Evolutionary conservation across 208 protist species (phyloP).

Genomic region (Crithidia acanthocephali): DNA sequence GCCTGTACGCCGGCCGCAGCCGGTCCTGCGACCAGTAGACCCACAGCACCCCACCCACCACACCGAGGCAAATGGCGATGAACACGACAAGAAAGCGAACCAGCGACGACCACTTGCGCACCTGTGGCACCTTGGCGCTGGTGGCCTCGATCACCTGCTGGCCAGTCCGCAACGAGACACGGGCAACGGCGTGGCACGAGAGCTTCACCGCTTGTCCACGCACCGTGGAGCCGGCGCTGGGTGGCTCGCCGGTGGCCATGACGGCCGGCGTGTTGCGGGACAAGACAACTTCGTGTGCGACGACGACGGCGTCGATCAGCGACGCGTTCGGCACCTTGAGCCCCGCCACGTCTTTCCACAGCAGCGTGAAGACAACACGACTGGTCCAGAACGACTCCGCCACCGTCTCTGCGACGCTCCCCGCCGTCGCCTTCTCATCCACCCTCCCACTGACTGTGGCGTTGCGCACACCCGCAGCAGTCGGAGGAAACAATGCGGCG

Average conservation of each 20-base stretch:
- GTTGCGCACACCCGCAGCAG: too few species aligned
- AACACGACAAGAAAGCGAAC: constrained; percentile 9
- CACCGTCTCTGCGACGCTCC: not conserved
- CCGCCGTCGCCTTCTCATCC: not conserved
- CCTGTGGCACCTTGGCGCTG: not conserved
- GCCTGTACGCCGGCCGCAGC: not conserved
- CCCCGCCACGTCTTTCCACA: constrained; percentile 19
- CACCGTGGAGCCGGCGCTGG: constrained; percentile 7
- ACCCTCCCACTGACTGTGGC: too few species aligned
- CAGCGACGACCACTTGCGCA: constrained; percentile 7
- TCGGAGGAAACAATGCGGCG: not conserved
- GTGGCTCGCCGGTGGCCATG: not conserved
- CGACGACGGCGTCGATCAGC: constrained; percentile 22
- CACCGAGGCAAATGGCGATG: constrained; percentile 10
- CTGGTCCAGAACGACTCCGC: constrained; percentile 18
- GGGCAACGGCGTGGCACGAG: constrained; percentile 12
- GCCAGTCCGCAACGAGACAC: constrained; percentile 6
- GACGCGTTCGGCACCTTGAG: constrained; percentile 24
- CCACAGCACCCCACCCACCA: constrained; percentile 10
- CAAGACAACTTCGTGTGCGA: constrained; percentile 20
- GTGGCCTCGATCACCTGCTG: constrained; percentile 7
- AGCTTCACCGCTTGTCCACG: constrained; percentile 4
- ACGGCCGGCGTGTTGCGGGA: not conserved
- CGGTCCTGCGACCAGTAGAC: not conserved
- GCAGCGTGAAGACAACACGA: constrained; percentile 17